Conservation (phyloP, 2,329 filamentous ascomycete species). For the Sporothrix dimorphospora region DNA sequence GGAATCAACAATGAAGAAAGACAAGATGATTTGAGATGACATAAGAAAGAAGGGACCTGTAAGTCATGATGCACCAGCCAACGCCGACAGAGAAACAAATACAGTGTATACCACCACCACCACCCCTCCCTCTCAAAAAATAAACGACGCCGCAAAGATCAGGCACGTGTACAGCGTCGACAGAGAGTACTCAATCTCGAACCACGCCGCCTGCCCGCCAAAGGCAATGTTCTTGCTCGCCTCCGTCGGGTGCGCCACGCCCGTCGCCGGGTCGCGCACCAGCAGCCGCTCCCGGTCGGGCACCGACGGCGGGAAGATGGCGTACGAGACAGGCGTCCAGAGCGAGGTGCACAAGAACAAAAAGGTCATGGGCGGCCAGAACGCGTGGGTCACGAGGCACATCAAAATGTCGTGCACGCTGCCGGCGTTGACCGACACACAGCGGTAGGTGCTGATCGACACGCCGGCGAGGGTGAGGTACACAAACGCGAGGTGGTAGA, state of each 20-base stretch:
- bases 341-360: constrained; percentile 57
- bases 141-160: constrained; percentile 48
- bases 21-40: constrained; percentile 1
- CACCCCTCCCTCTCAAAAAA: not conserved
- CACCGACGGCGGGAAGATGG: constrained; percentile 61
- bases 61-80: not conserved
- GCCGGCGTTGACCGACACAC: constrained; percentile 49
- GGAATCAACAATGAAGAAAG: not conserved
- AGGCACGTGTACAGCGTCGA: constrained; percentile 55
- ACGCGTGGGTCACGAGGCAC: constrained; percentile 61
- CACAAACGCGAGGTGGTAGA: constrained; percentile 44
- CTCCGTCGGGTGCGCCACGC: constrained; percentile 52
- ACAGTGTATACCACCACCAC: too few relatives aligned
- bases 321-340: constrained; percentile 63
- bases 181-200: constrained; percentile 58
- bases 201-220: constrained; percentile 57
- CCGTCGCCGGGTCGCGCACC: constrained; percentile 56
- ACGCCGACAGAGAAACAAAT: not conserved
- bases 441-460: constrained; percentile 48
- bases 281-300: constrained; percentile 62
- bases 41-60: not conserved
- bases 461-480: constrained; percentile 51
- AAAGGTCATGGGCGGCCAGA: constrained; percentile 64
- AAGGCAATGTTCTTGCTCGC: constrained; percentile 52
- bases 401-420: constrained; percentile 59